A percentile compares a stretch with the other conserved stretches of the same genome.
These are phyloP conservation scores for Pseudognaphalium luteoalbum DNA, from an alignment of 129 eudicot species.

Conservation along the genomic window DNA sequence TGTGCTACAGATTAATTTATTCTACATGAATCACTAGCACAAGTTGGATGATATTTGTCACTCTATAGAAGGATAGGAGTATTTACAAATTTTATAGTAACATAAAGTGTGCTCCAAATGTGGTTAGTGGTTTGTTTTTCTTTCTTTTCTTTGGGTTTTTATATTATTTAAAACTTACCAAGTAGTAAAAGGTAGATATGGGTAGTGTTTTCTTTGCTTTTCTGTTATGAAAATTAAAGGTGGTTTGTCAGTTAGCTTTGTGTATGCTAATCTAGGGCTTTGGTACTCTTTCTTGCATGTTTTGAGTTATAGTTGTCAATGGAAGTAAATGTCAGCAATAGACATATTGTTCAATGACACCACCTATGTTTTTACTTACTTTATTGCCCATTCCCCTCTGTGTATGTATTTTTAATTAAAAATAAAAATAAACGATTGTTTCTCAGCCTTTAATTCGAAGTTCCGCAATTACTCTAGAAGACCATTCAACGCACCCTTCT, in stretches of 20 bases:
- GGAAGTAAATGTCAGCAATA: conserved; percentile 48
- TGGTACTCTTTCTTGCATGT: conserved; percentile 36
- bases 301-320: conserved; percentile 46
- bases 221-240: conserved; percentile 38
- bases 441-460: background rate
- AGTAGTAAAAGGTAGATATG: conserved; percentile 23
- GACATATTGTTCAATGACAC: conserved; percentile 46
- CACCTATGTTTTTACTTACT: conserved; percentile 17
- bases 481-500: too few species aligned
- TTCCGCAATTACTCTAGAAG: too few species aligned
- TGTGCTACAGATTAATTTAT: too few species aligned
- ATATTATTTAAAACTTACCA: background rate
- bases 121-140: background rate
- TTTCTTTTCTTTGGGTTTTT: background rate
- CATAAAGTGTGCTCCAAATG: background rate
- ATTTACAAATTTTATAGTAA: background rate
- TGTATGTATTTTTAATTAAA: background rate
- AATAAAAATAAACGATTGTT: background rate
- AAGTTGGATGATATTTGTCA: too few species aligned
- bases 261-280: conserved; percentile 29
- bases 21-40: too few species aligned
- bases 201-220: conserved; percentile 18
- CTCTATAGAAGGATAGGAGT: background rate
- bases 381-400: conserved; percentile 13
- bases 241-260: conserved; percentile 39